Base-by-base conservation (phyloP, 2,329 filamentous ascomycete species). In the Akanthomyces dipterigenus region DNA sequence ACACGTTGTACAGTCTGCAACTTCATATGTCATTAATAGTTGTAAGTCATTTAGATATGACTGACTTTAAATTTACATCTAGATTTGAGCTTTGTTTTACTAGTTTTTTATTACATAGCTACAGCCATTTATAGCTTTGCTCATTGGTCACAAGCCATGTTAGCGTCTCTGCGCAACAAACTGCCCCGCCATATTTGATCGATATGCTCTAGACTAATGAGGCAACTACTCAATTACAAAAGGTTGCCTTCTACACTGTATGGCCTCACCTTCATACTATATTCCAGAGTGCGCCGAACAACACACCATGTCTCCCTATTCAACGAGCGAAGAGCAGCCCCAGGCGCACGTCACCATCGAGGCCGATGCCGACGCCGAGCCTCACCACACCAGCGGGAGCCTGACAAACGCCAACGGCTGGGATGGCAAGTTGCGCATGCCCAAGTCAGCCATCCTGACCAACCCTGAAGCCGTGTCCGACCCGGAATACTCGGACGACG, bases 401-500 rank as follows among this genome's bases (percentile, higher is more conserved):
- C 72, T 84, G 55, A 79, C 77, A 65, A 83, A 85, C 67, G 86
- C 82, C 75, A 86, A 83, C 69, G 90, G 90, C 64, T 93, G 90
- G 90, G 90, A 93, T 73, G 90, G 90, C 65, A 93, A 93, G 76
- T 80, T 93, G 63, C 82, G 90, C 43, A 76, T 96, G 55, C 86
- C 89, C 64, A 88, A 84, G 70, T 69, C 73, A 11, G 71, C 73
- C 8, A 78, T 85, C 36, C 77, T 96, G 51, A 79, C 83, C 26
- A 96, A 96, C 69, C 89, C 91, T 2, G 91, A 95, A 70, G 90
- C 89, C 11, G 75, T 96, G 56, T 89, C 89, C 48, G 92, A 97
- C 69, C 86, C 90, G 0, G 92, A 96, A 61, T 91, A 93, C 71
- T 95, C 90, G 18, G 92, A 82, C 65, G 84, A 87, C 12, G 83